A percentile compares a stretch with the other conserved stretches of the same genome.
Conservation (phyloP, 306 rosid species). For the Pyrus communis region DNA sequence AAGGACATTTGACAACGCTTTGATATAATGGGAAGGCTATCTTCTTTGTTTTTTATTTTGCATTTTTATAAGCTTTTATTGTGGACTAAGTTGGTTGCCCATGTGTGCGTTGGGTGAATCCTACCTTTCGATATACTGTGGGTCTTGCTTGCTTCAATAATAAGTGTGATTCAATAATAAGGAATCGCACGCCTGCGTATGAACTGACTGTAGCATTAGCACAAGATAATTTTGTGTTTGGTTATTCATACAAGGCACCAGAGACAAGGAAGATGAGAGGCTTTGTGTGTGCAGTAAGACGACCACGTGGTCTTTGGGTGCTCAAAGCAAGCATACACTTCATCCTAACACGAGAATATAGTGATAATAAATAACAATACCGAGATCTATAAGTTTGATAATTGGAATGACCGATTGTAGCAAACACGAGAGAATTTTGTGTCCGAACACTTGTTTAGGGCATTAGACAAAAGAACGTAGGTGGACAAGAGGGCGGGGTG, state of each 20-base stretch:
- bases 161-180: background rate
- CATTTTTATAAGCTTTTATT: background rate
- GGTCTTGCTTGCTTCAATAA: background rate
- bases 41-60: background rate
- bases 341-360: background rate
- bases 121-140: background rate
- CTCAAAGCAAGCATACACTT: slow-evolving; percentile 28
- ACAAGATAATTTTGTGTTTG: background rate
- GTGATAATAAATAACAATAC: no score
- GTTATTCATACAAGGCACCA: background rate
- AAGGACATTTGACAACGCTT: background rate
- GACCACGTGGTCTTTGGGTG: background rate
- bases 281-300: no score
- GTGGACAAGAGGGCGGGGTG: no score
- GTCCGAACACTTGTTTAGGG: no score
- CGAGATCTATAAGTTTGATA: no score
- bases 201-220: background rate
- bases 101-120: background rate
- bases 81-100: background rate
- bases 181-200: background rate
- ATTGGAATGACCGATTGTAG: no score
- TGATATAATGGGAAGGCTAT: background rate
- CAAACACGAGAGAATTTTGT: no score
- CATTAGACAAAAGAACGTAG: no score
- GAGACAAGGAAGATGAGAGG: background rate